These are phyloP conservation scores for Carex arenaria DNA, from an alignment of 202 grass and related monocot species.

Conservation along the genomic window DNA sequence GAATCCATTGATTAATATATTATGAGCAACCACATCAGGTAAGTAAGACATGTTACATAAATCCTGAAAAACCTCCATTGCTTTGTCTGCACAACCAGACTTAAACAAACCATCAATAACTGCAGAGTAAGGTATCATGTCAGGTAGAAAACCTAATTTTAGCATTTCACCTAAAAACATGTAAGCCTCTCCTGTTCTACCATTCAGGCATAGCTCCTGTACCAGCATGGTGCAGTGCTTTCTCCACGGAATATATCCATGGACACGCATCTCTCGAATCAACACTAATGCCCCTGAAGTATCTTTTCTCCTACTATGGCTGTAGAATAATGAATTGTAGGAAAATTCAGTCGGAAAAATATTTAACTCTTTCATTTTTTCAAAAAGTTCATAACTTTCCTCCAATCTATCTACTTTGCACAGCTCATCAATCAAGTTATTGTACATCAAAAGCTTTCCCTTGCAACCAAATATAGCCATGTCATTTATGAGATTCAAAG, in stretches of 20 bases:
- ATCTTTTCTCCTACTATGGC: constrained; percentile 54
- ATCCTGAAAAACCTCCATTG: constrained; percentile 49
- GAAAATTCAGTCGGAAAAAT: constrained; percentile 66
- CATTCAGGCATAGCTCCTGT: constrained; percentile 55
- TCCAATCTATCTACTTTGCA: constrained; percentile 67
- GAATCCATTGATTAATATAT: constrained; percentile 92
- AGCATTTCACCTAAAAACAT: constrained; percentile 71
- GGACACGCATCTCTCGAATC: constrained; percentile 53
- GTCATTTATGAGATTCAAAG: constrained; percentile 58
- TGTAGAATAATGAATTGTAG: constrained; percentile 76
- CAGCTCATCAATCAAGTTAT: constrained; percentile 73
- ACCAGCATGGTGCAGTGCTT: constrained; percentile 87
- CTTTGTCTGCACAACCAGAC: constrained; percentile 50
- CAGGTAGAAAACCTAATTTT: constrained; percentile 77
- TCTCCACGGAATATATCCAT: constrained; percentile 65
- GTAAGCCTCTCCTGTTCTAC: constrained; percentile 52
- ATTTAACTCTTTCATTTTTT: constrained; percentile 49
- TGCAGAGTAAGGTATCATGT: constrained; percentile 76
- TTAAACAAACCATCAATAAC: constrained; percentile 75
- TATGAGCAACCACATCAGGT: constrained; percentile 90
- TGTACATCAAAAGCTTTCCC: constrained; percentile 82
- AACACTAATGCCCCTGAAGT: constrained; percentile 41
- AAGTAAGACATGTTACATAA: constrained; percentile 70
- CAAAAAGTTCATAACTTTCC: constrained; percentile 58
- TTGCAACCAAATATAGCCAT: constrained; percentile 56